Base-by-base conservation (phyloP, 2,329 filamentous ascomycete genomes). In the Claviceps sp. region DNA sequence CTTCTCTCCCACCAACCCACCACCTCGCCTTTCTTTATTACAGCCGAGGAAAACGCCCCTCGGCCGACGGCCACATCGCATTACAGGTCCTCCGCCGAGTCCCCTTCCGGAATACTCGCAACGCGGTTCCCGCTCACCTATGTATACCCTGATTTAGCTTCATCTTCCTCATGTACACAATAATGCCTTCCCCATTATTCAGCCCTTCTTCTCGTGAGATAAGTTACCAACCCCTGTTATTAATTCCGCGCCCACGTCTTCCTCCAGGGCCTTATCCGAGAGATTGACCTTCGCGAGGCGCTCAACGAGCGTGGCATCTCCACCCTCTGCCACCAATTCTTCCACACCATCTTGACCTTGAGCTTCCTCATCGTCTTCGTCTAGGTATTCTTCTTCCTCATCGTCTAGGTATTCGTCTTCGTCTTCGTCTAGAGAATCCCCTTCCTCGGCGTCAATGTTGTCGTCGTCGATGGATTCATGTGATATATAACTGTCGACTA, bases 191-290 rank as follows among this genome's bases (percentile, higher is more conserved):
- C 5, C 1, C 26, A 53, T 74, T 19, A 8, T 17, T 48, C 26
- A 50, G 16, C 19, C n/a, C 5, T 49, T 52, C 41, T 52, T 54
- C 53, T 54, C 47, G 17, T 55, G 56, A 50, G 70, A 68, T 50
- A 82, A 63, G 55, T 77, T 70, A 65, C 73, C 72, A 66, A 83
- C 64, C 51, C 80, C 80, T 17, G 78, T 81, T 51, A 82, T 81
- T 30, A 80, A 58, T 62, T 82, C 78, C 2, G 77, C 80, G 51
- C 70, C 67, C 11, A 72, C 52, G 57, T 82, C 80, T 54, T 72
- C 65, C 5, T 70, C 62, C 24, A 66, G 50, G 44, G 57, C 50
- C 16, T 59, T 50, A 11, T 55, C 51, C n/a, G 45, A 47, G 17
- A 54, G 13, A 11, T 50, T 51, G 10, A 46, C 47, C 40, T 55